These are phyloP conservation scores for Achaetomiella virescens DNA, from an alignment of 495 filamentous ascomycete genomes.

Conservation along the genomic window DNA sequence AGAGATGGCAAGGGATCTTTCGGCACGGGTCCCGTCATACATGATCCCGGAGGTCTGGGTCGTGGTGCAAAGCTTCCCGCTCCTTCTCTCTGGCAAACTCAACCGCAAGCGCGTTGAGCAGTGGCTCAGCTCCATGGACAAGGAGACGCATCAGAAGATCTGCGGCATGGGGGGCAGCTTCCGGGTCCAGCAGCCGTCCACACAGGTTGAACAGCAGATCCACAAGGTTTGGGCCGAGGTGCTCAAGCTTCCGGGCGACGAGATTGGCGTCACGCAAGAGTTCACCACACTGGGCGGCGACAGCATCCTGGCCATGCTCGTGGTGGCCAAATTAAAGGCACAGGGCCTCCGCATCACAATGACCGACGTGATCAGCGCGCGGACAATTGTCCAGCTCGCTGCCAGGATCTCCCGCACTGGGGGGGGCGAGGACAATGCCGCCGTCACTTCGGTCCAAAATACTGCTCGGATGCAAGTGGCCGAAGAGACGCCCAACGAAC, in stretches of 20 bases:
- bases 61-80: constrained; percentile 14
- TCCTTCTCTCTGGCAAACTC: constrained; percentile 21
- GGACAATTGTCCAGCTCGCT: constrained; percentile 32
- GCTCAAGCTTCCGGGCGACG: constrained; percentile 17
- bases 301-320: constrained; percentile 57
- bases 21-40: constrained; percentile 32
- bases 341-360: constrained; percentile 11
- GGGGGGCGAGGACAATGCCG: neutral
- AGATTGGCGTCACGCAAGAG: constrained; percentile 40
- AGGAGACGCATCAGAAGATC: constrained; percentile 11
- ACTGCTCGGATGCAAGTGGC: too few relatives aligned
- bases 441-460: too few relatives aligned
- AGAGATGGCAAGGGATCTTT: too few relatives aligned
- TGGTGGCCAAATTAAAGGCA: constrained; percentile 22
- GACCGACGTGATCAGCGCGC: constrained; percentile 44
- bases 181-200: neutral
- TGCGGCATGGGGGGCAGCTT: constrained; percentile 7
- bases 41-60: constrained; percentile 46
- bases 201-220: constrained; percentile 18
- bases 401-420: constrained; percentile 1
- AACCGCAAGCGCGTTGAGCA: constrained; percentile 21
- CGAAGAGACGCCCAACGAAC: neutral
- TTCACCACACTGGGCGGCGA: constrained; percentile 61
- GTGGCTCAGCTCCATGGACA: constrained; percentile 17
- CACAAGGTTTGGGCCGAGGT: constrained; percentile 23